These are phyloP conservation scores for Heracleum sosnowskyi DNA, from an alignment of 129 eudicot species.

Conservation along the genomic window DNA sequence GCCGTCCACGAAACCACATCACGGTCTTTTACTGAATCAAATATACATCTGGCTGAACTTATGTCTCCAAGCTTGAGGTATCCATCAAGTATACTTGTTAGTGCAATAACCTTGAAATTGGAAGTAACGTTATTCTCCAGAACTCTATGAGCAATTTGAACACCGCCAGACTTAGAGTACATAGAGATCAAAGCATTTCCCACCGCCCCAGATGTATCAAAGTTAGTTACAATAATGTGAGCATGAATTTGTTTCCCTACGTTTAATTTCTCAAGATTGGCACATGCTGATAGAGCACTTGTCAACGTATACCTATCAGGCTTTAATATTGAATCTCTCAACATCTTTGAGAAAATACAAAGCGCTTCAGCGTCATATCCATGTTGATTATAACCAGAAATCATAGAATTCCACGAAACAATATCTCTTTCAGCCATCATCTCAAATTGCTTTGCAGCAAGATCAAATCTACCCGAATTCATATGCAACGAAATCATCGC, in stretches of 20 bases:
- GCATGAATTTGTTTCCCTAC: constrained; percentile 65
- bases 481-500: constrained; percentile 56
- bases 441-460: constrained; percentile 48
- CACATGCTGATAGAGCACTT: constrained; percentile 67
- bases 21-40: constrained; percentile 48
- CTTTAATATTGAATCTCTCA: constrained; percentile 27
- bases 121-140: constrained; percentile 28
- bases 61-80: constrained; percentile 68
- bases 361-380: constrained; percentile 54
- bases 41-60: constrained; percentile 43
- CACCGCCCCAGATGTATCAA: constrained; percentile 47
- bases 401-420: constrained; percentile 79
- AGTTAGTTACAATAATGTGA: constrained; percentile 38
- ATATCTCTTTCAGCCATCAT: constrained; percentile 53
- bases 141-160: constrained; percentile 42
- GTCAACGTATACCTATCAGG: constrained; percentile 66
- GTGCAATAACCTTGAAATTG: constrained; percentile 42
- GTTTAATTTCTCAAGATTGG: constrained; percentile 39
- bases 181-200: constrained; percentile 72
- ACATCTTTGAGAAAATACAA: constrained; percentile 44
- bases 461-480: constrained; percentile 44
- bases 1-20: constrained; percentile 94
- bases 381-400: constrained; percentile 65
- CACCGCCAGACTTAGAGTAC: constrained; percentile 60
- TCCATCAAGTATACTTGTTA: constrained; percentile 68